Evolutionary conservation across 768 basidiomycete genomes (phyloP).

Genomic region (Tremella fuciformis): DNA sequence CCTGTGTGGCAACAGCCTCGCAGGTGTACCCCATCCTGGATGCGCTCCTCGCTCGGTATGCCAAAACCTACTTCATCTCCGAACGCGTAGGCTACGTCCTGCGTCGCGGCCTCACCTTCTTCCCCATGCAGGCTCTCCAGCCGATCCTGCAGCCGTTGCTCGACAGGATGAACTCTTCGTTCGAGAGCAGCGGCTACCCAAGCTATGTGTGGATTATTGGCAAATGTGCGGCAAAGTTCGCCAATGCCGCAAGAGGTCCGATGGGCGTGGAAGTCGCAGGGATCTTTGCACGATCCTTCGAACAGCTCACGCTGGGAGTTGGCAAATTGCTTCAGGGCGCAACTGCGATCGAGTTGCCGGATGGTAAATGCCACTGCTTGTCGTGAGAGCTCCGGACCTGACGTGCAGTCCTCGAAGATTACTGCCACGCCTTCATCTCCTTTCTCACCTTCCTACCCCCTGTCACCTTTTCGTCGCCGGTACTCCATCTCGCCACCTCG

Average conservation of each 20-base stretch:
- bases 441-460: slow-evolving; percentile 68
- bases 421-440: slow-evolving; percentile 72
- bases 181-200: slow-evolving; percentile 75
- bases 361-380: slow-evolving; percentile 63
- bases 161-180: slow-evolving; percentile 70
- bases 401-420: slow-evolving; percentile 86
- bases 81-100: slow-evolving; percentile 82
- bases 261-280: slow-evolving; percentile 59
- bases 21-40: slow-evolving; percentile 86
- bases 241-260: slow-evolving; percentile 56
- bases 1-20: slow-evolving; percentile 72
- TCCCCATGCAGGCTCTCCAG: slow-evolving; percentile 63
- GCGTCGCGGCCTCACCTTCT: slow-evolving; percentile 77
- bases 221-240: slow-evolving; percentile 76
- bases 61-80: slow-evolving; percentile 68
- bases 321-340: slow-evolving; percentile 67
- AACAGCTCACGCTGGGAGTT: slow-evolving; percentile 70
- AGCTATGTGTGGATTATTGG: slow-evolving; percentile 93
- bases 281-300: slow-evolving; percentile 66
- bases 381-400: slow-evolving; percentile 11
- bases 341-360: slow-evolving; percentile 71
- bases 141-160: slow-evolving; percentile 69
- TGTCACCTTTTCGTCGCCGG: slow-evolving; percentile 71
- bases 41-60: slow-evolving; percentile 71
- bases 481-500: slow-evolving; percentile 74